Conservation (phyloP, 768 basidiomycete genomes). For the Rhizopogon rudus region DNA sequence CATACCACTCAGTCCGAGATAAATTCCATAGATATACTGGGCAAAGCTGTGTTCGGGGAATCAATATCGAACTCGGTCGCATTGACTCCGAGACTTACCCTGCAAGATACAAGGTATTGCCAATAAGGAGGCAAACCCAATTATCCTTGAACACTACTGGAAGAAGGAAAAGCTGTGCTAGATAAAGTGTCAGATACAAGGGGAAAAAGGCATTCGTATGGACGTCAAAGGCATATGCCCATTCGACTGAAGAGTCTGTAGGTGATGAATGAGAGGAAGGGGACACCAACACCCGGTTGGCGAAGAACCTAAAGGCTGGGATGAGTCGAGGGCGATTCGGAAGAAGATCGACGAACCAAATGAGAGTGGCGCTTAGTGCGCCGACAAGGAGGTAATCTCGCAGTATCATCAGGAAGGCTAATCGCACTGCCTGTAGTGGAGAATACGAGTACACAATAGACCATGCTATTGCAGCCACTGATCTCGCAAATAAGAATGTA, state of each 20-base stretch:
- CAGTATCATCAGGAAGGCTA: slow-evolving; percentile 78
- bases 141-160: slow-evolving; percentile 79
- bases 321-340: slow-evolving; percentile 12
- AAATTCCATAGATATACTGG: slow-evolving; percentile 90
- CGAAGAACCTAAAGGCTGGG: slow-evolving; percentile 46
- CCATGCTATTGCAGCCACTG: slow-evolving; percentile 85
- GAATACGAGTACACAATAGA: slow-evolving; percentile 74
- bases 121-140: slow-evolving; percentile 93
- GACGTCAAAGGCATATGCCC: slow-evolving; percentile 95
- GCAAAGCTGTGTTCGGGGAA: slow-evolving; percentile 55
- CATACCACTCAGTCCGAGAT: slow-evolving; percentile 79
- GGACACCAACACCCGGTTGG: slow-evolving; percentile 66
- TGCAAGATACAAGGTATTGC: slow-evolving; percentile 73
- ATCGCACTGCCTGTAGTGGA: slow-evolving; percentile 47
- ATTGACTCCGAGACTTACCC: slow-evolving; percentile 43
- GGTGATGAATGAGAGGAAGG: slow-evolving; percentile 69
- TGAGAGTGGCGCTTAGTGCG: slow-evolving; percentile 62
- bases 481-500: neutral
- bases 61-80: slow-evolving; percentile 5
- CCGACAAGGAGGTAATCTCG: slow-evolving; percentile 86
- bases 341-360: slow-evolving; percentile 51
- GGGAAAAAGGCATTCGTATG: slow-evolving; percentile 98
- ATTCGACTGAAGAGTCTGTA: slow-evolving; percentile 74
- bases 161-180: slow-evolving; percentile 82
- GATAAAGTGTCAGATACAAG: slow-evolving; percentile 83